Evolutionary conservation across 2,329 filamentous ascomycete genomes (phyloP).

Genomic region (Penicillium verrucosum): DNA sequence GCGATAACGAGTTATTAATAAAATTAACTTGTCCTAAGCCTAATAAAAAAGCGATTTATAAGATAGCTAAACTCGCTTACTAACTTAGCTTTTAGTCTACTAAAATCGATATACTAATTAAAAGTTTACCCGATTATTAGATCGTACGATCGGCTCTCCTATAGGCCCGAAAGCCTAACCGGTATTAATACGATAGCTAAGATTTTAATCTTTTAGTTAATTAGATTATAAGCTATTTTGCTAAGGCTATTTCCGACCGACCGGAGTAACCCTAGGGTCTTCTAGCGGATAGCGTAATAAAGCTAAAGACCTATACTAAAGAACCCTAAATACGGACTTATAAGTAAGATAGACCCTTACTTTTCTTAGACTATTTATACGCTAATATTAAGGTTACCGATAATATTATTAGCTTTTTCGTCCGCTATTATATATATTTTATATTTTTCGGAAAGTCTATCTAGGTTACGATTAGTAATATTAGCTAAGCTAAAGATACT

Average conservation of each 20-base stretch:
- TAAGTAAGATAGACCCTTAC: neutral
- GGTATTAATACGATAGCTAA: slow-evolving; percentile 11
- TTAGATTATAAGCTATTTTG: slow-evolving; percentile 8
- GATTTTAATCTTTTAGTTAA: slow-evolving; percentile 9
- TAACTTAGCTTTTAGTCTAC: slow-evolving; percentile 18
- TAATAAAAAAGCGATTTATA: slow-evolving; percentile 17
- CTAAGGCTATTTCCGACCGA: neutral
- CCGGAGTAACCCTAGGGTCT: neutral
- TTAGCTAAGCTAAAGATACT: neutral
- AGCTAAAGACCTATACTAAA: neutral
- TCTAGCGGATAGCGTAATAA: neutral
- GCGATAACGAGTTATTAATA: slow-evolving; percentile 7
- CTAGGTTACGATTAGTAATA: neutral
- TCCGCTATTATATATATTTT: neutral
- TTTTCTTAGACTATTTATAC: neutral
- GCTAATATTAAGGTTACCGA: neutral
- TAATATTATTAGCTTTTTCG: neutral
- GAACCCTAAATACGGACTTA: neutral
- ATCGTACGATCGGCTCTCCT: slow-evolving; percentile 15
- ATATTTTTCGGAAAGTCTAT: neutral
- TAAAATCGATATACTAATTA: slow-evolving; percentile 6
- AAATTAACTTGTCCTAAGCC: slow-evolving; percentile 14
- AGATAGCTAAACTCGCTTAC: slow-evolving; percentile 23
- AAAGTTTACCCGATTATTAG: slow-evolving; percentile 10
- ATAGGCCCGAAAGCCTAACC: slow-evolving; percentile 7